Percentiles rank a stretch among this genome's conserved stretches.
These are phyloP conservation scores for Paxillus ammoniavirescens DNA, from an alignment of 768 basidiomycete genomes.

Conservation along the genomic window DNA sequence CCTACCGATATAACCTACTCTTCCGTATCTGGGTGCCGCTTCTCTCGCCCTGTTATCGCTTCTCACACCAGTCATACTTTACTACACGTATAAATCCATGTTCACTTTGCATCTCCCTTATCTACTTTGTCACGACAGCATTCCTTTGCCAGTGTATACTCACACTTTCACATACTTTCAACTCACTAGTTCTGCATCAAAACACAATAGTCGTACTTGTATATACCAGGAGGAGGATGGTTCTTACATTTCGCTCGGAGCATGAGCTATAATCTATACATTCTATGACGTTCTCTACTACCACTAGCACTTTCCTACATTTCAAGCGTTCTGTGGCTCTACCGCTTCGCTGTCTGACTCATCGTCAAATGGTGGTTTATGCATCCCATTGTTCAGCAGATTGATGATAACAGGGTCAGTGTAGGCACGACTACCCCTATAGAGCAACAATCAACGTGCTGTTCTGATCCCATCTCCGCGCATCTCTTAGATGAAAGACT, in stretches of 20 bases:
- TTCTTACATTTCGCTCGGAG: constrained; percentile 21
- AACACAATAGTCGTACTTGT: constrained; percentile 24
- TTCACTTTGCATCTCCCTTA: constrained; percentile 8
- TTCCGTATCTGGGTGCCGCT: constrained; percentile 11
- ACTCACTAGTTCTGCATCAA: constrained; percentile 19
- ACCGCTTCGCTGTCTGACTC: constrained; percentile 12
- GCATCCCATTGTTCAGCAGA: constrained; percentile 60
- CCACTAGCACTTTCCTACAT: constrained; percentile 6
- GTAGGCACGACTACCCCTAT: constrained; percentile 45
- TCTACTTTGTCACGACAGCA: constrained; percentile 23
- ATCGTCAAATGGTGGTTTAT: constrained; percentile 46
- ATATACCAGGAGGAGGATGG: constrained; percentile 22
- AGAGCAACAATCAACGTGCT: constrained; percentile 1
- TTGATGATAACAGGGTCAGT: constrained; percentile 45
- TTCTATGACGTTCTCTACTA: constrained; percentile 25
- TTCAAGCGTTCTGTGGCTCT: constrained; percentile 2
- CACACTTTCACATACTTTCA: constrained; percentile 13
- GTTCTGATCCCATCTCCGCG: not conserved
- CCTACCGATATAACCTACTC: constrained; percentile 15
- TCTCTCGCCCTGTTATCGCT: constrained; percentile 17
- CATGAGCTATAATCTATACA: constrained; percentile 30
- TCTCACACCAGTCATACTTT: constrained; percentile 24
- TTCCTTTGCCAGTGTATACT: constrained; percentile 21
- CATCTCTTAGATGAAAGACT: constrained; percentile 28
- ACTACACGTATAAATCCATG: constrained; percentile 21